These are phyloP conservation scores for Prunus fruticosa DNA, from an alignment of 306 rosid genomes.

Conservation along the genomic window DNA sequence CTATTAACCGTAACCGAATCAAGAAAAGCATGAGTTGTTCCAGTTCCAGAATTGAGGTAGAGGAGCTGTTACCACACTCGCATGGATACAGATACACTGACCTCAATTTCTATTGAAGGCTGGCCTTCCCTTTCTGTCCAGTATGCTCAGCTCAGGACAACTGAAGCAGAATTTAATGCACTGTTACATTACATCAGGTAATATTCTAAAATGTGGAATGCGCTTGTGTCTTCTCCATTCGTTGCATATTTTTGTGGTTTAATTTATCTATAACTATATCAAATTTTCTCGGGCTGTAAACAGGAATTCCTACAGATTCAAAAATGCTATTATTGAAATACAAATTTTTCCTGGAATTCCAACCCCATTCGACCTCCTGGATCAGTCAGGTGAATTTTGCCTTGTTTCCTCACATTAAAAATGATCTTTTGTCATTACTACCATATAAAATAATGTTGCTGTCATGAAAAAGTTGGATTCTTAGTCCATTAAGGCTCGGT, in stretches of 20 bases:
- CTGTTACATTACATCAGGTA: conserved; percentile 14
- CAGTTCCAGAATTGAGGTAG: conserved; percentile 85
- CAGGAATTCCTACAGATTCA: conserved; percentile 15
- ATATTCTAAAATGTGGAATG: background rate
- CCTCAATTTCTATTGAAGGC: conserved; percentile 54
- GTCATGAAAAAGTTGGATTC: conserved; percentile 10
- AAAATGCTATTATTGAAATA: conserved; percentile 6
- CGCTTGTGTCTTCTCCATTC: conserved; percentile 8
- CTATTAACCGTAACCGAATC: conserved; percentile 60
- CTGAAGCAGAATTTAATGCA: conserved; percentile 24
- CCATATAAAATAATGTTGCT: conserved; percentile 1
- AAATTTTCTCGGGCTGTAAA: background rate
- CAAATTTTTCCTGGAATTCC: background rate
- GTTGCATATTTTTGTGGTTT: background rate
- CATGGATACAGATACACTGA: conserved; percentile 58
- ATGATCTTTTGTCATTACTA: background rate
- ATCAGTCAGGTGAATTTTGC: conserved; percentile 20
- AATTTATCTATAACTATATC: background rate
- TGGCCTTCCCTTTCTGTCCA: conserved; percentile 2
- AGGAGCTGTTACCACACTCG: conserved; percentile 74
- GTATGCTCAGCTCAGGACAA: conserved; percentile 23
- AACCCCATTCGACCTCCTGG: background rate
- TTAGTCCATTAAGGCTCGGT: conserved; percentile 24
- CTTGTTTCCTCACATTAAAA: background rate
- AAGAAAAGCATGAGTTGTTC: conserved; percentile 82